Conservation (phyloP, 192 early-diverging fungal genomes). For the Bifiguratus adelaidae region DNA sequence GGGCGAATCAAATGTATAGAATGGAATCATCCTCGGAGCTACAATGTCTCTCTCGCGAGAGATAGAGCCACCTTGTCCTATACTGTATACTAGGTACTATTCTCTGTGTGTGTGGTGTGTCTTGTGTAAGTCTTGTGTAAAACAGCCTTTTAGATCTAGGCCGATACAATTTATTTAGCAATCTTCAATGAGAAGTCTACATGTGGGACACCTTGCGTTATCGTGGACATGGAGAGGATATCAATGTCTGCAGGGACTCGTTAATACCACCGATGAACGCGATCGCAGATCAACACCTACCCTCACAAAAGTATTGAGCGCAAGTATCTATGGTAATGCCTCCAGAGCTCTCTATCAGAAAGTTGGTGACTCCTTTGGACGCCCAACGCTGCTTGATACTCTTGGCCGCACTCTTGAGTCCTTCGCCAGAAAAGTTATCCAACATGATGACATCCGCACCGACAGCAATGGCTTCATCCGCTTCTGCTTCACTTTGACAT, state of each 20-base stretch:
- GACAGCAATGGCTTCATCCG: constrained; percentile 89
- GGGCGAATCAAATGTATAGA: not conserved
- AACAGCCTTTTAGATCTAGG: constrained; percentile 2
- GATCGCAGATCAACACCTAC: constrained; percentile 24
- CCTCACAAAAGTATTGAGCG: constrained; percentile 62
- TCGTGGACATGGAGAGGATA: constrained; percentile 83
- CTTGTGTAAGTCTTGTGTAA: too few relatives aligned
- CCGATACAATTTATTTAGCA: too few relatives aligned
- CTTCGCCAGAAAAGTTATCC: constrained; percentile 80
- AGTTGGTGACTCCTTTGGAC: constrained; percentile 38
- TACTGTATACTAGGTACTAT: too few relatives aligned
- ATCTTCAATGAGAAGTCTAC: constrained; percentile 98
- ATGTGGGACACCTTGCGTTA: constrained; percentile 91
- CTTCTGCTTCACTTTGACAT: constrained; percentile 85
- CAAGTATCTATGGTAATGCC: constrained; percentile 88
- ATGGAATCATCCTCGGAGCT: not conserved
- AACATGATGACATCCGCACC: constrained; percentile 98
- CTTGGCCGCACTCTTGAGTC: constrained; percentile 49
- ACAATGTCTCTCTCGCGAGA: too few relatives aligned
- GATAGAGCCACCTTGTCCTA: too few relatives aligned
- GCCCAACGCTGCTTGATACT: constrained; percentile 70
- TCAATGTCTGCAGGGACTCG: constrained; percentile 34
- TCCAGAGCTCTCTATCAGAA: constrained; percentile 91
- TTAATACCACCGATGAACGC: not conserved
- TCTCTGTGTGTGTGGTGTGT: too few relatives aligned